Evolutionary conservation across 768 basidiomycete species (phyloP).

Genomic region (Psilocybe cyanescens): DNA sequence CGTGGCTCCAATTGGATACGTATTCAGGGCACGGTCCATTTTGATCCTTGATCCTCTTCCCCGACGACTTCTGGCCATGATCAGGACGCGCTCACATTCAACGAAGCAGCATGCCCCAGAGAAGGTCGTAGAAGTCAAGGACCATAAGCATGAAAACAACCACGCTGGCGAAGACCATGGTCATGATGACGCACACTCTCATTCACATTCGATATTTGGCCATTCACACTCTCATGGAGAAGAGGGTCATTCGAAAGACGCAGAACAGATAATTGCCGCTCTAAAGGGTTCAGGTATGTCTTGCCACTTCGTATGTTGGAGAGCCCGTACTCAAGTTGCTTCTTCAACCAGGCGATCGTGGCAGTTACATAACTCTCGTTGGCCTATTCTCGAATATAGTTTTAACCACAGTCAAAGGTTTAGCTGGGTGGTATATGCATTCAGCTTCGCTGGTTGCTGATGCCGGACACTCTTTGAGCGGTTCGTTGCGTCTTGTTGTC

Average conservation of each 20-base stretch:
- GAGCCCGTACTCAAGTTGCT: neutral
- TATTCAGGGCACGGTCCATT: constrained; percentile 4
- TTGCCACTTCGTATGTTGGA: neutral
- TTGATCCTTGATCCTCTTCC: constrained; percentile 9
- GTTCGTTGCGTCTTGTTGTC: constrained; percentile 45
- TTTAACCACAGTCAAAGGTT: constrained; percentile 82
- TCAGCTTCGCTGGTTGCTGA: constrained; percentile 92
- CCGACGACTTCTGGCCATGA: constrained; percentile 11
- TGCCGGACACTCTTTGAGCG: constrained; percentile 89
- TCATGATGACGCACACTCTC: constrained; percentile 46
- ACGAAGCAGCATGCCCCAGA: constrained; percentile 19
- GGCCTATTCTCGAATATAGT: constrained; percentile 84
- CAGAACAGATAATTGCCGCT: constrained; percentile 70
- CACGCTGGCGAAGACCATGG: constrained; percentile 31
- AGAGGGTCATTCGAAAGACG: constrained; percentile 59
- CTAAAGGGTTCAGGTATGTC: constrained; percentile 65
- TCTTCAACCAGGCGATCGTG: constrained; percentile 65
- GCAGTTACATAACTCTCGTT: constrained; percentile 82
- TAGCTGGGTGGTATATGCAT: constrained; percentile 89
- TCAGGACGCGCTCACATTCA: constrained; percentile 27
- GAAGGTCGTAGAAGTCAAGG: constrained; percentile 1
- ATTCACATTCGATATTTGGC: constrained; percentile 65
- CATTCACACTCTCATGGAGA: constrained; percentile 71
- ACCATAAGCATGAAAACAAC: constrained; percentile 20
- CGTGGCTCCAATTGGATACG: constrained; percentile 19